Base-by-base conservation (phyloP, 1,284 basidiomycete species). In the Schizopora paradoxa region DNA sequence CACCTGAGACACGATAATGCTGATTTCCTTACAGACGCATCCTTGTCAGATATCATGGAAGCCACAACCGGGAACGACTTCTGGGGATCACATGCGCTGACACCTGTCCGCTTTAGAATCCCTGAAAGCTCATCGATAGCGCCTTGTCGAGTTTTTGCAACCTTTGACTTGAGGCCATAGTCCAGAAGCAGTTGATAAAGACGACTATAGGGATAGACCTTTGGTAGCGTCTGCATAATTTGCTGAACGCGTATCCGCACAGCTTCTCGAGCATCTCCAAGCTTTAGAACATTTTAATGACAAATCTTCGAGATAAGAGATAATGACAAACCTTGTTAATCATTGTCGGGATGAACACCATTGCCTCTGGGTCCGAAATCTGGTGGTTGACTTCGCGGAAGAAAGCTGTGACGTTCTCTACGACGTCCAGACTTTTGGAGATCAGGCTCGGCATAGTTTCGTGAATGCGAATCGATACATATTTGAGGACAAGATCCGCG, bases 381-480 rank as follows among this genome's bases (percentile, higher is more conserved):
- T 94, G 84, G 61, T 91, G 87, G 51, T 85, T 81, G 32, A 77
- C 72, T 56, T 65, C 74, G 49, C 80, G 80, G 58, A 86, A 72
- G 61, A 84, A 91, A 27, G 79, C 72, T 16, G 97, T 61, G 13
- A 97, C 74, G 21, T 85, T 74, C 52, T 91, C 87, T 19, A 95
- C 74, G 21, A 92, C 79, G 51, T 99, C 96, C 52, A 99, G 68
- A 59, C 91, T 94, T 62, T 89, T 91, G 40, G 90, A 80, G 7
- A 86, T 77, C 19, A 98, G 71, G 60, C 92, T 96, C 5, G 95
- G 92, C 62, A 96, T 95, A 47, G 94, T 90, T 63, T 96, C 91
- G 54, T 95, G 84, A 32, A 88, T 76, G 53, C 92, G 88, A 54
- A 99, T 77, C 1, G 93, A 94, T 14, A 87, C 78, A 58, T 99